A percentile compares a stretch with the other conserved stretches of the same genome.
These are phyloP conservation scores for Trichoderma cornu-damae DNA, from an alignment of 2,329 filamentous ascomycete genomes.

Conservation along the genomic window DNA sequence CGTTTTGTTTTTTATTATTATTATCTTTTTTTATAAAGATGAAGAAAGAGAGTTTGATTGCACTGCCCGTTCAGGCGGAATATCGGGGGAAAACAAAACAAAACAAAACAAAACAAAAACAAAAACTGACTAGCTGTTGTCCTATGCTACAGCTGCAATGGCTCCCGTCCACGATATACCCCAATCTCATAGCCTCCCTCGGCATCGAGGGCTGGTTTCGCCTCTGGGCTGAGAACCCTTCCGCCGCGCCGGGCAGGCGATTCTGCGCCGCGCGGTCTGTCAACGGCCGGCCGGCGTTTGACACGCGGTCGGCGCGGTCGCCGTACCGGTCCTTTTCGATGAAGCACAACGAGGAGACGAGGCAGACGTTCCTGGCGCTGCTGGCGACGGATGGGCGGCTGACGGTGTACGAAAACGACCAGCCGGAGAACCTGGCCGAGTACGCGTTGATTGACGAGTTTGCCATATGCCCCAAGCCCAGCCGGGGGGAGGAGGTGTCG, in stretches of 20 bases:
- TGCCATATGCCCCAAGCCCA: slow-evolving; percentile 63
- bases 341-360: slow-evolving; percentile 70
- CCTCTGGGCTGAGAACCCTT: slow-evolving; percentile 87
- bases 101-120: too few relatives aligned
- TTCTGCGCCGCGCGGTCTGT: slow-evolving; percentile 61
- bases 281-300: slow-evolving; percentile 48
- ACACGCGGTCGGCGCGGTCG: slow-evolving; percentile 50
- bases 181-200: slow-evolving; percentile 77
- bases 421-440: slow-evolving; percentile 72
- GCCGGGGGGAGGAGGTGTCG: slow-evolving; percentile 76
- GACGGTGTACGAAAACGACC: slow-evolving; percentile 77
- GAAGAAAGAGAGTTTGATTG: too few relatives aligned
- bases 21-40: background rate
- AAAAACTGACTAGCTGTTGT: too few relatives aligned
- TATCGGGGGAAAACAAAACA: too few relatives aligned
- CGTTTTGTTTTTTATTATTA: slow-evolving; percentile 24
- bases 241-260: slow-evolving; percentile 70
- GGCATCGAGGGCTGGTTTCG: slow-evolving; percentile 87
- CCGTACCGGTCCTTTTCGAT: slow-evolving; percentile 80
- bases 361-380: slow-evolving; percentile 79
- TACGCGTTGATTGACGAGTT: slow-evolving; percentile 74
- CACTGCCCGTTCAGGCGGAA: too few relatives aligned
- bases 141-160: slow-evolving; percentile 69
- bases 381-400: slow-evolving; percentile 78
- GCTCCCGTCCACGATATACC: slow-evolving; percentile 85